Evolutionary conservation across 352 stramenopile genomes (phyloP).

Genomic region (Nothophytophthora sp.): DNA sequence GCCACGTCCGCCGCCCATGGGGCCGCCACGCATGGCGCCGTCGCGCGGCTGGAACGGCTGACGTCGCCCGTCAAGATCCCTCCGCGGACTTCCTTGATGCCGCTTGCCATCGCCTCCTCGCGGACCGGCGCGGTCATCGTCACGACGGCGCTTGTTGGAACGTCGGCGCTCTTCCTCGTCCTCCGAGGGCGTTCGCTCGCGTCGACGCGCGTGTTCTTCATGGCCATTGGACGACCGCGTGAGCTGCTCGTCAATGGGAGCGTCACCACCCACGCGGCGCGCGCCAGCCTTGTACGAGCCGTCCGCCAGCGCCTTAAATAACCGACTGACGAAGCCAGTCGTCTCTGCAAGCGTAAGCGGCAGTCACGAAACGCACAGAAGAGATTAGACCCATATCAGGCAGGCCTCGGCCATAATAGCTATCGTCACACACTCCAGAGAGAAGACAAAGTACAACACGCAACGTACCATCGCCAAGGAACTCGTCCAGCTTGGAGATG

Average conservation of each 20-base stretch:
- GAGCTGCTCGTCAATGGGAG: slow-evolving; percentile 17
- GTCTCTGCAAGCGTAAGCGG: slow-evolving; percentile 75
- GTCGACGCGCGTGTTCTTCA: slow-evolving; percentile 31
- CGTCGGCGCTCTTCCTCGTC: slow-evolving; percentile 59
- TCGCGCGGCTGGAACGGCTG: slow-evolving; percentile 32
- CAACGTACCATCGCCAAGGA: slow-evolving; percentile 77
- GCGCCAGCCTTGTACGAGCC: slow-evolving; percentile 54
- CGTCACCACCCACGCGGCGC: slow-evolving; percentile 6
- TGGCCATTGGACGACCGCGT: slow-evolving; percentile 14
- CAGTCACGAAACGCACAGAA: too few species aligned
- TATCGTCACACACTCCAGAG: background rate
- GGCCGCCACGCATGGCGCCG: slow-evolving; percentile 19
- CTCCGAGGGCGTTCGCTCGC: slow-evolving; percentile 38
- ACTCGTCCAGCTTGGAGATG: slow-evolving; percentile 81
- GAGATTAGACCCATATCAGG: too few species aligned
- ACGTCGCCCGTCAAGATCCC: slow-evolving; percentile 19
- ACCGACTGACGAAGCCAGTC: slow-evolving; percentile 59
- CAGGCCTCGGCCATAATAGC: too few species aligned
- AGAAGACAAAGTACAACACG: background rate
- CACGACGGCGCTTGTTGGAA: slow-evolving; percentile 60
- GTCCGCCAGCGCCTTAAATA: slow-evolving; percentile 69
- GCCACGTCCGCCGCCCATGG: slow-evolving; percentile 28
- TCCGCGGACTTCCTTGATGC: slow-evolving; percentile 37
- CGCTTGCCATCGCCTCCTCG: slow-evolving; percentile 32
- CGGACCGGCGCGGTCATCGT: slow-evolving; percentile 41